Percentiles rank a stretch among this genome's conserved stretches.
These are phyloP conservation scores for Stenogyne calaminthoides DNA, from an alignment of 305 asterid species.

Conservation along the genomic window DNA sequence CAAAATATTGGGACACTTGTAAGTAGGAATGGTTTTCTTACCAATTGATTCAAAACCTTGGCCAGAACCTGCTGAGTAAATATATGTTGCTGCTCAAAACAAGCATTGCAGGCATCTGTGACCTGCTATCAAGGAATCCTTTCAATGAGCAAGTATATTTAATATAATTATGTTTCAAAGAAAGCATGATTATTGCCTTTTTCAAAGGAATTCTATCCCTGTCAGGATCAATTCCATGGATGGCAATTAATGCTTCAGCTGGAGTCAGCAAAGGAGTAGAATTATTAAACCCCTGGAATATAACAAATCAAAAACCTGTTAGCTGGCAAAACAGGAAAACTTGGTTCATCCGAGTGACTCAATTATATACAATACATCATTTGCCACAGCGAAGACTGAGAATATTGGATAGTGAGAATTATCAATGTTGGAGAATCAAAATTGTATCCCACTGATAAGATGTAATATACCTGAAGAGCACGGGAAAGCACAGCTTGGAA, in stretches of 20 bases:
- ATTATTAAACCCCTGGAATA: slow-evolving; percentile 65
- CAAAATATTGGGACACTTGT: slow-evolving; percentile 10
- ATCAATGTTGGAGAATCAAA: neutral
- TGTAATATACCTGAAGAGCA: slow-evolving; percentile 70
- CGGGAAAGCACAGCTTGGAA: slow-evolving; percentile 84
- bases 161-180: slow-evolving; percentile 27
- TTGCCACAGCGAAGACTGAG: slow-evolving; percentile 2
- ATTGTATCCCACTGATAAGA: neutral
- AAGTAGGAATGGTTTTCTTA: slow-evolving; percentile 38
- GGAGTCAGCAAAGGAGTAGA: slow-evolving; percentile 80
- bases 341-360: slow-evolving; percentile 11
- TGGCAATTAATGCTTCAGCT: slow-evolving; percentile 93
- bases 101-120: slow-evolving; percentile 98
- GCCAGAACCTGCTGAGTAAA: slow-evolving; percentile 96
- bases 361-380: neutral
- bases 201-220: slow-evolving; percentile 88
- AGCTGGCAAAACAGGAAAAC: slow-evolving; percentile 25
- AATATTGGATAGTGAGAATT: neutral
- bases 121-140: slow-evolving; percentile 58
- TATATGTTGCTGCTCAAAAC: slow-evolving; percentile 85
- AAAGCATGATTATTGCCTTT: slow-evolving; percentile 56
- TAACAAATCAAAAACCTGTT: slow-evolving; percentile 32
- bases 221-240: slow-evolving; percentile 94
- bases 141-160: slow-evolving; percentile 30
- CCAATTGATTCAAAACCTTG: slow-evolving; percentile 96